Conservation (phyloP, 1,139 yeast genomes). For the Saccharomyces hybrid region DNA sequence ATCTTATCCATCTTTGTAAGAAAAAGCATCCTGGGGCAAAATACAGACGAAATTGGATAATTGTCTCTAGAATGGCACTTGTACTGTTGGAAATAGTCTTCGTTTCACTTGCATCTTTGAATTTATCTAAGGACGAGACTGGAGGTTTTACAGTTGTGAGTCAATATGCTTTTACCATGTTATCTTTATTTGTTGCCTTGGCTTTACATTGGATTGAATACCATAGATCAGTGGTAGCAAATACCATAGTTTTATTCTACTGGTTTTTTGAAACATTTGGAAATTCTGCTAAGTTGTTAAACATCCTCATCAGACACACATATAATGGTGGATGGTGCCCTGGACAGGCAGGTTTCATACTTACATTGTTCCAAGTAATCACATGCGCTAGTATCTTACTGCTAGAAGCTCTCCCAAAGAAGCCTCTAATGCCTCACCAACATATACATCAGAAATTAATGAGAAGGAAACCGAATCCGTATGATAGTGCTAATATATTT, state of each 20-base stretch:
- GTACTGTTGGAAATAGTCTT: slow-evolving; percentile 29
- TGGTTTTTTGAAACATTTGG: slow-evolving; percentile 57
- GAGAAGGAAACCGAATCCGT: slow-evolving; percentile 45
- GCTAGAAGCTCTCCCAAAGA: slow-evolving; percentile 49
- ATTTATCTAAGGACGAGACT: slow-evolving; percentile 11
- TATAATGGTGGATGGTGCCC: slow-evolving; percentile 28
- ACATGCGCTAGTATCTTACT: slow-evolving; percentile 46
- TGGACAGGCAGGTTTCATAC: slow-evolving; percentile 35
- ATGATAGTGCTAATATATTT: slow-evolving; percentile 75
- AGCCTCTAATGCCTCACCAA: slow-evolving; percentile 35
- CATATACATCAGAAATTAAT: slow-evolving; percentile 36
- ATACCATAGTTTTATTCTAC: slow-evolving; percentile 62
- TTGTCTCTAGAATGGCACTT: slow-evolving; percentile 31
- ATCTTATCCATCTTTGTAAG: slow-evolving; percentile 28
- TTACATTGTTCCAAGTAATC: slow-evolving; percentile 43
- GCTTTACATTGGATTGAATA: slow-evolving; percentile 66
- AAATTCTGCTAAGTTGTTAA: slow-evolving; percentile 40
- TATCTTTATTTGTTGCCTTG: slow-evolving; percentile 41
- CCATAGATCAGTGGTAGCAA: slow-evolving; percentile 55
- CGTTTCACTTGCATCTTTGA: slow-evolving; percentile 22
- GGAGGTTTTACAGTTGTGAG: slow-evolving; percentile 25
- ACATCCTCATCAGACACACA: slow-evolving; percentile 43
- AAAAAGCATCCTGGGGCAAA: slow-evolving; percentile 34
- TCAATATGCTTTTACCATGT: slow-evolving; percentile 25
- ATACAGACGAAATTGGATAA: slow-evolving; percentile 37